These are phyloP conservation scores for Rhizopogon rudus DNA, from an alignment of 768 basidiomycete genomes.

Conservation along the genomic window DNA sequence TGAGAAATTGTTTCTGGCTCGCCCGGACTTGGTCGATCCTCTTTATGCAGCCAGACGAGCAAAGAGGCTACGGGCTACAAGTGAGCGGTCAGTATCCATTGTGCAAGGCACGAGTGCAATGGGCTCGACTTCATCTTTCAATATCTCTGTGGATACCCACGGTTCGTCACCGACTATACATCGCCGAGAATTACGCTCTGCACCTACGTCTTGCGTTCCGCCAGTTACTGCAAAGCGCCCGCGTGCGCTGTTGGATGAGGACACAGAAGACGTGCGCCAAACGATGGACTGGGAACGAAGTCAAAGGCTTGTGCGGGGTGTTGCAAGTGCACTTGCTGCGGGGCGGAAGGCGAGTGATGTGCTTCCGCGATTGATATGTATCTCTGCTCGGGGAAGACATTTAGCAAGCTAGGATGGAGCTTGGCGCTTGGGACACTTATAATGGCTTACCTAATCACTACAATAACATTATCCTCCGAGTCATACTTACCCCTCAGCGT, in stretches of 20 bases:
- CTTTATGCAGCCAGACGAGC: conserved; percentile 26
- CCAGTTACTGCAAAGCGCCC: neutral
- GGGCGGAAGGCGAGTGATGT: conserved; percentile 17
- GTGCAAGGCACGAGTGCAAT: neutral
- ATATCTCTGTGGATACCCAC: neutral
- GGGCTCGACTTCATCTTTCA: neutral
- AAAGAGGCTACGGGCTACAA: conserved; percentile 11
- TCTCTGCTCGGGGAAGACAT: neutral
- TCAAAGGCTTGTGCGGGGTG: conserved; percentile 13
- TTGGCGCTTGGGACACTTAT: too few relatives aligned
- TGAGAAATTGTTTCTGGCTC: conserved; percentile 37
- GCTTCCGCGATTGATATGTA: conserved; percentile 22
- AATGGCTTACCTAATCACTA: too few relatives aligned
- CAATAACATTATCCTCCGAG: too few relatives aligned
- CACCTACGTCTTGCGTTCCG: too few relatives aligned
- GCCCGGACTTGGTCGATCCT: conserved; percentile 36
- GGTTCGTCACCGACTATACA: neutral
- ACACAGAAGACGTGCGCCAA: neutral
- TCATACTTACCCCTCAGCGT: too few relatives aligned
- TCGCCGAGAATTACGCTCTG: neutral
- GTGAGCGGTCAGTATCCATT: neutral
- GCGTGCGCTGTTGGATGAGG: neutral
- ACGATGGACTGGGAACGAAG: conserved; percentile 25
- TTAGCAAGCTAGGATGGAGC: neutral
- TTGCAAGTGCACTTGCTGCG: conserved; percentile 15